Percentiles rank a stretch among this genome's conserved stretches.
These are phyloP conservation scores for Pichia nanzhaoensis DNA, from an alignment of 805 yeast species.

Conservation along the genomic window DNA sequence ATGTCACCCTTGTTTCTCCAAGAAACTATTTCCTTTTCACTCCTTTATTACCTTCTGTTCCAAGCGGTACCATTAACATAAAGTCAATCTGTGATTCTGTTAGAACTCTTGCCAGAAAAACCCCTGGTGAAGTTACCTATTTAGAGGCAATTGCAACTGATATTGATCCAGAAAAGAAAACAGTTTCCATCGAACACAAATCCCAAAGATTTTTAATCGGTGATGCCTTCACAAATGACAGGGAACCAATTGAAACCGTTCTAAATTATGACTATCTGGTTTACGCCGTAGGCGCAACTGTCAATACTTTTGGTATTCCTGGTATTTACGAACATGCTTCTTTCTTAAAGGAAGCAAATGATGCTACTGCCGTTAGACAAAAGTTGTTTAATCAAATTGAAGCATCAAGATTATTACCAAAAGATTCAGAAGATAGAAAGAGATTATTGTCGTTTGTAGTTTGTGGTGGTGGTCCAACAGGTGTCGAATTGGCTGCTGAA, in stretches of 20 bases:
- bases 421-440: slow-evolving; percentile 66
- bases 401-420: slow-evolving; percentile 76
- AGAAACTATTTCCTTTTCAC: slow-evolving; percentile 94
- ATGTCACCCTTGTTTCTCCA: slow-evolving; percentile 87
- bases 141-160: slow-evolving; percentile 87
- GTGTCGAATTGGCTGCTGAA: slow-evolving; percentile 97
- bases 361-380: slow-evolving; percentile 76
- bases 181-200: slow-evolving; percentile 52
- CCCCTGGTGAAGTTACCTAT: slow-evolving; percentile 70
- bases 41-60: slow-evolving; percentile 90
- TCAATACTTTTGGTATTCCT: slow-evolving; percentile 90
- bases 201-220: slow-evolving; percentile 50
- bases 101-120: slow-evolving; percentile 70
- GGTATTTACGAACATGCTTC: slow-evolving; percentile 88
- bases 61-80: slow-evolving; percentile 85
- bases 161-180: slow-evolving; percentile 67
- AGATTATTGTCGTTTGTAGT: slow-evolving; percentile 83
- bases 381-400: slow-evolving; percentile 83
- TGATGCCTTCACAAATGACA: slow-evolving; percentile 43
- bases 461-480: slow-evolving; percentile 99
- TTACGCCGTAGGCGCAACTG: slow-evolving; percentile 91
- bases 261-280: slow-evolving; percentile 75
- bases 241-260: slow-evolving; percentile 39
- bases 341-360: slow-evolving; percentile 84
- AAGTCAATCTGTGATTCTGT: slow-evolving; percentile 94